phyloP scores from a whole-genome alignment of 192 early-diverging fungal genomes.

The Piromyces finnis region DNA sequence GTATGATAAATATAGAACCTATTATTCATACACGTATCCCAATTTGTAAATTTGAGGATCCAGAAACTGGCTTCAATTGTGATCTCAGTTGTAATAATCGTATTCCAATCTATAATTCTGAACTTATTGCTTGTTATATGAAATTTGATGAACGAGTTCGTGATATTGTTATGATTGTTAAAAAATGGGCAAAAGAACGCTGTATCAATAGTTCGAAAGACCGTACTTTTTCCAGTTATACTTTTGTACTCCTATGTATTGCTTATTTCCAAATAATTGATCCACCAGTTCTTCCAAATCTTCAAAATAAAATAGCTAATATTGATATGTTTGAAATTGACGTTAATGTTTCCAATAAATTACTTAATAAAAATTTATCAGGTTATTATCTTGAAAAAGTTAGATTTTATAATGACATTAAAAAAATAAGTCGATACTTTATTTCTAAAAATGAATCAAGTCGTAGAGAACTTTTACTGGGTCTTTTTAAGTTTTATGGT shows the following conservation, averaged over 20 bases:
- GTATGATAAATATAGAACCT: background rate
- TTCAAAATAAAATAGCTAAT: background rate
- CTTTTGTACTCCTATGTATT: background rate
- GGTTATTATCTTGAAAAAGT: background rate
- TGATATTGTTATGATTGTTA: background rate
- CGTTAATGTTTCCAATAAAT: background rate
- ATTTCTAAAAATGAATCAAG: background rate
- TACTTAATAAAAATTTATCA: background rate
- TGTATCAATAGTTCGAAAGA: background rate
- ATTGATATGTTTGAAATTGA: background rate
- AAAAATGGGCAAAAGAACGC: background rate
- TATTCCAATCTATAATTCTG: background rate
- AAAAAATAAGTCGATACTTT: background rate
- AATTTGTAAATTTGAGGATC: background rate
- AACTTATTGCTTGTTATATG: background rate
- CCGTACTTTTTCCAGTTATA: background rate
- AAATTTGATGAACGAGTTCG: background rate
- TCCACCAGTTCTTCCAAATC: background rate
- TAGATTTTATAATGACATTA: background rate
- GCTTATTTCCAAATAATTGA: background rate
- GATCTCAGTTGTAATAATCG: background rate
- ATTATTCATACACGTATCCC: background rate
- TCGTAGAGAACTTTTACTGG: background rate
- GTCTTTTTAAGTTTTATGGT: background rate
- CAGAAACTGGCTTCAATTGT: background rate